phyloP scores from a whole-genome alignment of 2,329 filamentous ascomycete species.

The Fusarium sp. region DNA sequence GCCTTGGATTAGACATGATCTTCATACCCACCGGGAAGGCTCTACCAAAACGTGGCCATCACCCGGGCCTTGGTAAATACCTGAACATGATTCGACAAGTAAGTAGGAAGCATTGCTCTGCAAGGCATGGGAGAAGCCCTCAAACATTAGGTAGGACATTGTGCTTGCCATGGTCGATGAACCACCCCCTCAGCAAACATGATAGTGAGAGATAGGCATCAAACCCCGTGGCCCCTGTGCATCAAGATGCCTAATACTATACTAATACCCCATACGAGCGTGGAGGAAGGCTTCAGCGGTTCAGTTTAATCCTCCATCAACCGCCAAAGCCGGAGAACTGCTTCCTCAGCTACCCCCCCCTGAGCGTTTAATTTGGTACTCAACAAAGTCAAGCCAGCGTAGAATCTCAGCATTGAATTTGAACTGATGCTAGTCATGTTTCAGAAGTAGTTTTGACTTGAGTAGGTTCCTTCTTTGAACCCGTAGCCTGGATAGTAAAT shows the following conservation, averaged over 20 bases:
- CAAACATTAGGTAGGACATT: too few relatives aligned
- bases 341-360: too few relatives aligned
- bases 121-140: not conserved
- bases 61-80: not conserved
- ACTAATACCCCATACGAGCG: not conserved
- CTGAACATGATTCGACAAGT: not conserved
- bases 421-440: fast-evolving
- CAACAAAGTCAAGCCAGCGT: not conserved
- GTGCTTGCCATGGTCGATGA: not conserved
- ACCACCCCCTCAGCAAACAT: not conserved
- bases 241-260: not conserved
- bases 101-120: not conserved
- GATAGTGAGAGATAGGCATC: not conserved
- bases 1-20: not conserved
- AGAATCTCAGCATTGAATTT: not conserved
- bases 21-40: not conserved
- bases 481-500: not conserved
- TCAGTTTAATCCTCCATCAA: not conserved
- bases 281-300: not conserved
- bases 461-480: not conserved
- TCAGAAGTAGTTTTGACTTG: not conserved
- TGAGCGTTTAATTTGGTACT: too few relatives aligned
- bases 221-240: not conserved
- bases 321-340: not conserved
- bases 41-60: not conserved